Base-by-base conservation (phyloP, 805 yeast species). In the Clavispora vitiphila region DNA sequence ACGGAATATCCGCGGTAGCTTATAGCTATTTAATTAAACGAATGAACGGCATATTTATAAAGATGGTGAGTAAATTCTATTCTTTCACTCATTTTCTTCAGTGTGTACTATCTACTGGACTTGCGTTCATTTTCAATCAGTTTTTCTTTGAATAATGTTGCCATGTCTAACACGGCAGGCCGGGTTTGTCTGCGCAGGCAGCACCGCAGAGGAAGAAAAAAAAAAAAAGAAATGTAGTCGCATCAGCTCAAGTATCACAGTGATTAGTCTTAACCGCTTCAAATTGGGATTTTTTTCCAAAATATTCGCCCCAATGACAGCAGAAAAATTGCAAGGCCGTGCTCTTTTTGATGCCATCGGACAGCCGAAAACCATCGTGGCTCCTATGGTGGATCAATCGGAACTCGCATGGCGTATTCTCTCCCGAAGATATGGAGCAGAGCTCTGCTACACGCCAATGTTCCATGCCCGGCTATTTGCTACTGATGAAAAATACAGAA, bases 371-470 rank as follows among this genome's bases (percentile, higher is more conserved):
- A 86, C 84, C 49, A 82, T 93, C 20, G 93, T 93, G 16, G 99
- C 98, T 3, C 99, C 99, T 1, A 91, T 93, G 97, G 99, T 93
- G 15, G 99, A 93, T 61, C 97, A 89, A 51, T 81, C 91, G 3
- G 99, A 93, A 57, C 72, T 93, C 15, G 98, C 96, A 2, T 93
- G 98, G 98, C 73, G 99, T 49, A 75, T 86, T 14, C 67, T 93
- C 12, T 85, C 95, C 3, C 74, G 98, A 42, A 71, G 75, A 44
- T 83, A 90, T 55, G 99, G 99, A 3, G 98, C 99, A 0, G 87
- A 89, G 2, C 68, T 93, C 25, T 87, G 96, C 56, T 93, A 91
- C 56, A 86, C 98, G 0, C 99, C 99, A 3, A 93, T 93, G 99
- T 77, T 85, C 50, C 98, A 93, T 62, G 96, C 99, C 3, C 73